Evolutionary conservation across 495 filamentous ascomycete species (phyloP).

Genomic region (Tuber magnatum): DNA sequence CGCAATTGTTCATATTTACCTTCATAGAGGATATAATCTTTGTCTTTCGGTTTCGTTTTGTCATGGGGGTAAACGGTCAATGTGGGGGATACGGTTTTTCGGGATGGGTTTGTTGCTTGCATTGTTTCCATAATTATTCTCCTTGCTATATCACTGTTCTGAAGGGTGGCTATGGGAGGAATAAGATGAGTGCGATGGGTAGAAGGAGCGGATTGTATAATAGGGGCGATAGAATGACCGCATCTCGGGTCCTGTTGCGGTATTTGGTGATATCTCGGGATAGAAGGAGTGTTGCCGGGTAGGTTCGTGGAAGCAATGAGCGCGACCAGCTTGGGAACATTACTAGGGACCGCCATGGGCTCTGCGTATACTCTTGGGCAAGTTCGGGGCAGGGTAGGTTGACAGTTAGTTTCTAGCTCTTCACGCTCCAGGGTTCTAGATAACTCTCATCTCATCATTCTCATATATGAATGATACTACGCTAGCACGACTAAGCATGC

Average conservation of each 20-base stretch:
- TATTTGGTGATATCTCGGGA: not conserved
- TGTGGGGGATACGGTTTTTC: not conserved
- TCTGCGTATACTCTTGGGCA: not conserved
- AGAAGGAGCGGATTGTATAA: not conserved
- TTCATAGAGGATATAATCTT: conserved; percentile 5
- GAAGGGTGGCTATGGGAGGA: not conserved
- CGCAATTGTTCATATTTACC: conserved; percentile 4
- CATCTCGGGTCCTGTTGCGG: not conserved
- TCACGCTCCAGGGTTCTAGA: too few relatives aligned
- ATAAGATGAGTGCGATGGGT: not conserved
- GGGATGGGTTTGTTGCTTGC: not conserved
- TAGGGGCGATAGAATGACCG: not conserved
- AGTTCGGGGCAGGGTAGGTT: not conserved
- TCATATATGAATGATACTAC: too few relatives aligned
- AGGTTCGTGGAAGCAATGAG: not conserved
- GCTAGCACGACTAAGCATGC: too few relatives aligned
- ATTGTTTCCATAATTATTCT: not conserved
- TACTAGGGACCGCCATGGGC: not conserved
- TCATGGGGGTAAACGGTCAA: not conserved
- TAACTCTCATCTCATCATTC: too few relatives aligned
- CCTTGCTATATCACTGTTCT: not conserved
- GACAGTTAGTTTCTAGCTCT: too few relatives aligned
- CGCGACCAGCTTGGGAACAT: not conserved
- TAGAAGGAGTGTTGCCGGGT: not conserved
- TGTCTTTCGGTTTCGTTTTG: not conserved